Percentiles rank a stretch among this genome's conserved stretches.
These are phyloP conservation scores for Boletus sp. DNA, from an alignment of 768 basidiomycete species.

Conservation along the genomic window DNA sequence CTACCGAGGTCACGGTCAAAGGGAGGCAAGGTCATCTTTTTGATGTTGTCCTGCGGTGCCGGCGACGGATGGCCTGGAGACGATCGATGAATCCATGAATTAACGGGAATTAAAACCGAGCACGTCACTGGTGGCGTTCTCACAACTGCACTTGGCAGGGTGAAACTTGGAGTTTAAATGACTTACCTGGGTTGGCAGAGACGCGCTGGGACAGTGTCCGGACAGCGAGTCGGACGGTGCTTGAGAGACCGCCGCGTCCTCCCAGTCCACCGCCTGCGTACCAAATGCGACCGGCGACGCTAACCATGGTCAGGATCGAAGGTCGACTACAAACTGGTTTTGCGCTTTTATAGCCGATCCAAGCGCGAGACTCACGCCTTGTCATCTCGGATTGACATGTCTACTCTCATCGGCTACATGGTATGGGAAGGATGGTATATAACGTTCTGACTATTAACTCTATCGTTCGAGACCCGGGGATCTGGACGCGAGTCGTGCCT, in stretches of 20 bases:
- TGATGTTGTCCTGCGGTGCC: background rate
- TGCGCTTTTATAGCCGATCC: background rate
- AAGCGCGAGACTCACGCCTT: no score
- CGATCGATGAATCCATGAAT: background rate
- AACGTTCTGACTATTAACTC: no score
- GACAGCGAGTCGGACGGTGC: background rate
- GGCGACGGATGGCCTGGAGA: background rate
- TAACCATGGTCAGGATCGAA: background rate
- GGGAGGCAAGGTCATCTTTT: conserved; percentile 20
- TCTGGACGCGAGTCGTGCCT: background rate
- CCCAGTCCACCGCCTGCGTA: background rate
- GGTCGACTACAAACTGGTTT: background rate
- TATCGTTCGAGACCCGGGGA: background rate
- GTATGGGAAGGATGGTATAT: no score
- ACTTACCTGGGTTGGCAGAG: background rate
- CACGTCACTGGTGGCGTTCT: background rate
- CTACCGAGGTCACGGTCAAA: conserved; percentile 12
- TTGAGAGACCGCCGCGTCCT: background rate
- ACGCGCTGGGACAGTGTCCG: background rate
- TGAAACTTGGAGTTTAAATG: no score
- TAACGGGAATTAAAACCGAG: background rate
- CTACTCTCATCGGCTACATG: no score
- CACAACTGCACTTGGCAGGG: background rate
- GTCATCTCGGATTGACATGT: no score
- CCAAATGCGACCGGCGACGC: background rate